Evolutionary conservation across 305 asterid species (phyloP).

Genomic region (Withania somnifera): DNA sequence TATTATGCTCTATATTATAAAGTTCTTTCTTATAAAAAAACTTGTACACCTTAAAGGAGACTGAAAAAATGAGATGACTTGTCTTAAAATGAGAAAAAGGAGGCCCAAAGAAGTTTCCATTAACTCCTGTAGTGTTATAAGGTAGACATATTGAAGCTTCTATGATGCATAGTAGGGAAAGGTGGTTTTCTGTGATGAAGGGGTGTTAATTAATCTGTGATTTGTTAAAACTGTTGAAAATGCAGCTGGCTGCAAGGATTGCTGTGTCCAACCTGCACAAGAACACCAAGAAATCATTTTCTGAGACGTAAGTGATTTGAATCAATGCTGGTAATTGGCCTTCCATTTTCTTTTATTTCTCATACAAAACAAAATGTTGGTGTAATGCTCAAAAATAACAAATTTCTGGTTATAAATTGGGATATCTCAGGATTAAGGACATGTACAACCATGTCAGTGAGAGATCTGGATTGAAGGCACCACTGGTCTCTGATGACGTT

Average conservation of each 20-base stretch:
- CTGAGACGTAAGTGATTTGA: slow-evolving; percentile 69
- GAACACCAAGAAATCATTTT: slow-evolving; percentile 86
- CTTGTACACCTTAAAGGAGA: not conserved
- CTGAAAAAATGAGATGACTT: not conserved
- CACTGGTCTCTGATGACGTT: slow-evolving; percentile 84
- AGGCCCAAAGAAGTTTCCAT: not conserved
- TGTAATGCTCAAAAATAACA: not conserved
- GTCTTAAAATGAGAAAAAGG: not conserved
- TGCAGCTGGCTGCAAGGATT: slow-evolving; percentile 97
- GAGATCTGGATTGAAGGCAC: slow-evolving; percentile 70
- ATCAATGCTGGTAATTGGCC: not conserved
- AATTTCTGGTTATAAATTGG: not conserved
- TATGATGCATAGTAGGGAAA: not conserved
- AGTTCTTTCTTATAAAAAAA: not conserved
- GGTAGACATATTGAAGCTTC: not conserved
- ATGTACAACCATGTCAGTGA: slow-evolving; percentile 74
- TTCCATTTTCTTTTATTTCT: not conserved
- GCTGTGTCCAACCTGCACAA: slow-evolving; percentile 95
- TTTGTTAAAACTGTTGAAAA: not conserved
- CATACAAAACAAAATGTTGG: not conserved
- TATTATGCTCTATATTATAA: not conserved
- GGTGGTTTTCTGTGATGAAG: not conserved
- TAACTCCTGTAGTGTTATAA: not conserved
- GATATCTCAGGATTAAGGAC: slow-evolving; percentile 51
- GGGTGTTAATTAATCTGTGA: not conserved